Base-by-base conservation (phyloP, 345 rosid species). In the Hypericum androsaemum region DNA sequence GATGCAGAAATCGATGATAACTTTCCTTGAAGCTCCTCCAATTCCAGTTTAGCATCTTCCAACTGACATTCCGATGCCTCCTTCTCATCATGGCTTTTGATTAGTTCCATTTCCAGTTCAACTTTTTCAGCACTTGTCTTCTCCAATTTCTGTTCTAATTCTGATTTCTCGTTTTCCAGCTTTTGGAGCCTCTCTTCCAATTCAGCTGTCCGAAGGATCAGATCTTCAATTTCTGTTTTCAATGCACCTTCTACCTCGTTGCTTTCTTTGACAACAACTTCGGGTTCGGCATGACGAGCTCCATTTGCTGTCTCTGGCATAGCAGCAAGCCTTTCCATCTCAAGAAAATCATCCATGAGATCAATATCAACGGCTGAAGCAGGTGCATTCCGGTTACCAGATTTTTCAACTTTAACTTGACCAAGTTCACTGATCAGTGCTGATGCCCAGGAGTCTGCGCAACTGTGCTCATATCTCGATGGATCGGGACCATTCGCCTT, bases 301-400 rank as follows among this genome's bases (percentile, higher is more conserved):
- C 61, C 73, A 12, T 60, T 68, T 67, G 67, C 80, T 54, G 74
- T 66, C 28, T 63, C 74, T 0, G 78, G 83, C 52, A 58, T 50
- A 41, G 86, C 78, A 15, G 86, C 97, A 0, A 89, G 82, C 72
- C 74, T 83, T 60, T 86, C 89, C 95, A 90, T 87, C 74, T 90
- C 98, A 12, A 90, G 84, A 74, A 90, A 90, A 65, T 90, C 98
- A 70, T 87, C 96, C 98, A 92, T 81, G 64, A 92, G 81, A 73
- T 78, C 76, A 39, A 81, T 69, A 43, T 80, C 78, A 41, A 59
- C 56, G 5, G 76, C 66, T 57, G 82, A 63, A 56, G 68, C 49
- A 71, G 73, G 63, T 0, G 63, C 22, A 41, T 62, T 76, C 54
- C 73, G 74, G 39, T 66, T 72, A 8, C 13, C 39, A 5, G 57